Evolutionary conservation across 2,329 filamentous ascomycete genomes (phyloP).

Genomic region (Alternaria brassicicola): DNA sequence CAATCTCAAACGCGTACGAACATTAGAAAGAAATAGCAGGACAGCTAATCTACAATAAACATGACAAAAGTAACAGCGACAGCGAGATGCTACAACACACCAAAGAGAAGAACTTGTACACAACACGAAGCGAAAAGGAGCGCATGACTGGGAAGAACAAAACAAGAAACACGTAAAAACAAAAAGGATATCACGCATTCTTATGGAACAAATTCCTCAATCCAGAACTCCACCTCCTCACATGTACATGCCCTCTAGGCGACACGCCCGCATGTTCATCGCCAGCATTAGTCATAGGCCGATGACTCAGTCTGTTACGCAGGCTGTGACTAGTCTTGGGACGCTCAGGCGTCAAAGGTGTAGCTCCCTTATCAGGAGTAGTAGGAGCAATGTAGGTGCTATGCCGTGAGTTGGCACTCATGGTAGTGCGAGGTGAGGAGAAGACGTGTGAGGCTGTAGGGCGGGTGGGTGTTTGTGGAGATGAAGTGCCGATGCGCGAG

Average conservation of each 20-base stretch:
- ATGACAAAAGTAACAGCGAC: background rate
- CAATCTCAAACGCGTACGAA: background rate
- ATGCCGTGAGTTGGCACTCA: background rate
- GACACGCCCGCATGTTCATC: background rate
- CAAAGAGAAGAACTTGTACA: background rate
- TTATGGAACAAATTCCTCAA: slow-evolving; percentile 29
- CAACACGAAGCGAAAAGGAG: background rate
- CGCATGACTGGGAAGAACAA: background rate
- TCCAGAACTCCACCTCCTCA: slow-evolving; percentile 31
- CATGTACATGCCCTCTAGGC: slow-evolving; percentile 11
- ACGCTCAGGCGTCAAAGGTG: slow-evolving; percentile 18
- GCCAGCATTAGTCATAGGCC: slow-evolving; percentile 15
- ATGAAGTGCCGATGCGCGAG: background rate
- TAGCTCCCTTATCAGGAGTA: background rate
- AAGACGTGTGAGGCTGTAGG: slow-evolving; percentile 1
- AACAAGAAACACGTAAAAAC: background rate
- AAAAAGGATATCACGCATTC: background rate
- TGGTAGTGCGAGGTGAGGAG: background rate
- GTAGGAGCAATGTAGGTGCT: slow-evolving; percentile 1
- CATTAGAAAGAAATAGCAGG: background rate
- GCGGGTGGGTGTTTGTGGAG: slow-evolving; percentile 11
- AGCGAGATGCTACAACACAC: background rate
- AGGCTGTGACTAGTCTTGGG: slow-evolving; percentile 21
- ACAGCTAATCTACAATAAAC: background rate
- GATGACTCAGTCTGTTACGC: slow-evolving; percentile 1